phyloP scores from a whole-genome alignment of 1,139 yeast species.

The Chernovozyma sophiae-reginae region DNA sequence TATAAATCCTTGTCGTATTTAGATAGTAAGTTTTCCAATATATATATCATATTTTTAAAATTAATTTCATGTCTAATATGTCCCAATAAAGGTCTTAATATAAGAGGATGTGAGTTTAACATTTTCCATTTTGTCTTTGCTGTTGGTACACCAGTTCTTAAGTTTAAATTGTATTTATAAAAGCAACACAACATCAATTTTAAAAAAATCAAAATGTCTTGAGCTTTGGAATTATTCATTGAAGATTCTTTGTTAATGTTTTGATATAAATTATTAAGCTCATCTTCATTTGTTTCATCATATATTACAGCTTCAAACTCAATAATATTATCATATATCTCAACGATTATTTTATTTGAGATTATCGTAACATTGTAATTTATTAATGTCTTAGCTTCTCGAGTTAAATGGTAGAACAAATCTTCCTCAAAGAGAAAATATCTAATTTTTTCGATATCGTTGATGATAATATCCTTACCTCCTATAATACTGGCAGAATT shows the following conservation, averaged over 20 bases:
- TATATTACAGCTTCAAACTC: conserved; percentile 64
- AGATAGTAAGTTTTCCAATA: conserved; percentile 31
- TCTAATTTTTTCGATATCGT: conserved; percentile 57
- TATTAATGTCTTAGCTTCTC: conserved; percentile 72
- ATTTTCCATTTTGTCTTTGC: conserved; percentile 51
- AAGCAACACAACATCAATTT: conserved; percentile 60
- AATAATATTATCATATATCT: conserved; percentile 59
- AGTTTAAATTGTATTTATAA: conserved; percentile 48
- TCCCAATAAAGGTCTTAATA: conserved; percentile 65
- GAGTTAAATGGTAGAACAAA: conserved; percentile 61
- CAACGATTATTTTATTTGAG: conserved; percentile 63
- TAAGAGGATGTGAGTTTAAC: conserved; percentile 44
- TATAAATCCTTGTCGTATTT: conserved; percentile 11
- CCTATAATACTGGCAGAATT: conserved; percentile 8
- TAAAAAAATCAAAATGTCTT: conserved; percentile 47
- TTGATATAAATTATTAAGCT: conserved; percentile 25
- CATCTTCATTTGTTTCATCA: conserved; percentile 45
- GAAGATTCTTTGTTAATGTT: conserved; percentile 29
- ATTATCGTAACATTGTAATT: conserved; percentile 69
- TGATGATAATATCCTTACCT: conserved; percentile 38
- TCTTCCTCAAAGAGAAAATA: conserved; percentile 84
- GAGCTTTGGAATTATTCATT: conserved; percentile 43
- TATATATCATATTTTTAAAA: conserved; percentile 36
- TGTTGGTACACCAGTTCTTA: conserved; percentile 45
- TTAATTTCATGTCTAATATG: conserved; percentile 61